Evolutionary conservation across 805 yeast genomes (phyloP).

Genomic region (Saccharomycopsis fodiens): DNA sequence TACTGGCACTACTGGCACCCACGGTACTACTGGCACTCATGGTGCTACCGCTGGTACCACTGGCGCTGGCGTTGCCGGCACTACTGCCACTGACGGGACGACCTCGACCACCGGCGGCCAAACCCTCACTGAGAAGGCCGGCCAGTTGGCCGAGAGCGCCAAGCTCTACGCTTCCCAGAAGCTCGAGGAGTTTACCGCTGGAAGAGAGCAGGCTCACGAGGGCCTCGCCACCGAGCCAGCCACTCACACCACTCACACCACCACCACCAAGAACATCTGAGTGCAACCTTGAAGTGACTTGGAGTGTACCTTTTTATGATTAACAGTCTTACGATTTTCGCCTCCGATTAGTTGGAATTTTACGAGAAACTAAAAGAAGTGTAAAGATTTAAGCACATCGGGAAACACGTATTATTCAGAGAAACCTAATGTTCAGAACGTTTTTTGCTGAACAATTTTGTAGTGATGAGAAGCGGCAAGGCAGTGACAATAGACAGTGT

Average conservation of each 20-base stretch:
- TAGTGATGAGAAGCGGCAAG: too few relatives aligned
- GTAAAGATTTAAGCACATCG: too few relatives aligned
- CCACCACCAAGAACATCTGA: background rate
- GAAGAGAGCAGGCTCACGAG: background rate
- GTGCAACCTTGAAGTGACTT: too few relatives aligned
- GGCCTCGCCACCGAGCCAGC: background rate
- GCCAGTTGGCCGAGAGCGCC: conserved; percentile 50
- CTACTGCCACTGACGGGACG: background rate
- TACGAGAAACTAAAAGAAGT: too few relatives aligned
- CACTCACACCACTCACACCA: background rate
- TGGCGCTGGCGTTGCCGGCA: background rate
- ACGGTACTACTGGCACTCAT: background rate
- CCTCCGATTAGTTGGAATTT: too few relatives aligned
- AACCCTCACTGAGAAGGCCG: conserved; percentile 46
- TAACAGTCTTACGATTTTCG: too few relatives aligned
- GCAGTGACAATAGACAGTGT: too few relatives aligned
- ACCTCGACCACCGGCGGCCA: conserved; percentile 23
- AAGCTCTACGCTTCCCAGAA: conserved; percentile 42
- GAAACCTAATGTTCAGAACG: too few relatives aligned
- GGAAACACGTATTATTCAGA: too few relatives aligned
- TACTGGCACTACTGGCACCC: background rate
- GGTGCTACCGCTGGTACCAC: background rate
- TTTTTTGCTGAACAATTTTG: too few relatives aligned
- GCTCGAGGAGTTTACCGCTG: conserved; percentile 27
- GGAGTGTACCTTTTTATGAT: too few relatives aligned